Evolutionary conservation across 192 early-diverging fungal genomes (phyloP), one percentile per base, ranked within the genome.

Genomic region (Coemansia sp.): DNA sequence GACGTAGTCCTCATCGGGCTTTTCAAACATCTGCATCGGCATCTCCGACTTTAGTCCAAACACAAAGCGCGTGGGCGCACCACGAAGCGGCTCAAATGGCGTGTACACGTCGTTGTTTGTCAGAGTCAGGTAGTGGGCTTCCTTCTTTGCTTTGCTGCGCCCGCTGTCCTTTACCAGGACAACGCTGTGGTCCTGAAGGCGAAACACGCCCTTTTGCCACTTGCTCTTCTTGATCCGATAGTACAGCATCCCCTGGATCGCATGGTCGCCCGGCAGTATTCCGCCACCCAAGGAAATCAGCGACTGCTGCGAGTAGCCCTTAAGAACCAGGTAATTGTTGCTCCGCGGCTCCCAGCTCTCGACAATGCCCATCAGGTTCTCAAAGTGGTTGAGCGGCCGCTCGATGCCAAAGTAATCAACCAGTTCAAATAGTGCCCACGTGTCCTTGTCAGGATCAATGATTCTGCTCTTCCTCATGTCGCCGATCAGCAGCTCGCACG

Each of bases 381-480:
- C 96, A 91, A 94, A 98, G 69, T 94, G 92, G 32, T 92, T 86
- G 41, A 98, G 65, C 23, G 95, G 94, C 65, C 96, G 86, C 81
- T 98, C 96, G 53, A 96, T 80, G 42, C 90, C 89, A 79, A 91
- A 88, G 66, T 96, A 88, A 67, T 92, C 91, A 39, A 91, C 88
- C 42, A 95, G 82, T 71, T 98, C 96, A 85, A 98, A 98, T 43
- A 98, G 77, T 6, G 93, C 91, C 94, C 94, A 98, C 5, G 68
- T 69, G 68, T 61, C 58, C 72, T 80, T 72, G 37, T 72, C 64
- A 6, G 75, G 52, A 26, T 86, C 78, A 12, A 91, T 77, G 54
- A 88, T 79, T n/a, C 76, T 83, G 56, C 83, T 85, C 61, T 88
- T 75, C 49, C 87, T 81, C 61, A 96, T 75, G 67, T 92, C 89